Base-by-base conservation (phyloP, 2,329 filamentous ascomycete species). In the Geosmithia putterillii region DNA sequence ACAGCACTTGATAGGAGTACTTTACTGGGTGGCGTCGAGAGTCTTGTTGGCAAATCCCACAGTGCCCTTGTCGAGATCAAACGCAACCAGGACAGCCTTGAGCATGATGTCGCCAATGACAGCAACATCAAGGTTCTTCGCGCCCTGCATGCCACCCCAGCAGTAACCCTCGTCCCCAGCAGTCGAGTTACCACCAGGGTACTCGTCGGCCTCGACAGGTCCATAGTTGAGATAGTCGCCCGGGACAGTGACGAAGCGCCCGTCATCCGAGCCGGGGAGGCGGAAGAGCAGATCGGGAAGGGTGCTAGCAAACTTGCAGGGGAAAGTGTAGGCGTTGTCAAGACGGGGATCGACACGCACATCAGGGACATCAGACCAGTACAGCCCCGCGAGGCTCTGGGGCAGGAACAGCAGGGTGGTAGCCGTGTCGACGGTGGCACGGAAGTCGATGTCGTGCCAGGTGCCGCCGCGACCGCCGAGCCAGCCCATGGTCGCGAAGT, bases 41-140 rank as follows among this genome's bases (percentile, higher is more conserved):
- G 52, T 45, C 58, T 72, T 72, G 47, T 61, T 61, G 40, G 67
- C 69, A 46, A 72, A 64, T 1, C 69, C 69, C 21, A 65, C 52
- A 15, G 51, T 54, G 14, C 57, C 54, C 14, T 51, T 56, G 41
- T 66, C 62, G 10, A 71, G 49, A 41, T 87, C 81, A 58, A 86
- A 87, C 40, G 86, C 76, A 23, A 82, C 78, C 56, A 83, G 88
- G 48, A 84, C 69, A 44, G 75, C 75, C 74, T 92, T 92, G 51
- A 92, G 71, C 65, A 88, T 86, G 44, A 84, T 70, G 47, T 89
- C 84, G 9, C 86, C 86, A 44, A 89, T 74, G 54, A 94, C 86
- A 44, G 71, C 76, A 48, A 81, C 70, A 2, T 57, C 54, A 41
- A 67, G 51, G 20, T 54, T 55, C 15, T 60, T 61, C 38, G 67